Evolutionary conservation across 805 yeast species (phyloP).

Genomic region (Clavispora santaluciae): DNA sequence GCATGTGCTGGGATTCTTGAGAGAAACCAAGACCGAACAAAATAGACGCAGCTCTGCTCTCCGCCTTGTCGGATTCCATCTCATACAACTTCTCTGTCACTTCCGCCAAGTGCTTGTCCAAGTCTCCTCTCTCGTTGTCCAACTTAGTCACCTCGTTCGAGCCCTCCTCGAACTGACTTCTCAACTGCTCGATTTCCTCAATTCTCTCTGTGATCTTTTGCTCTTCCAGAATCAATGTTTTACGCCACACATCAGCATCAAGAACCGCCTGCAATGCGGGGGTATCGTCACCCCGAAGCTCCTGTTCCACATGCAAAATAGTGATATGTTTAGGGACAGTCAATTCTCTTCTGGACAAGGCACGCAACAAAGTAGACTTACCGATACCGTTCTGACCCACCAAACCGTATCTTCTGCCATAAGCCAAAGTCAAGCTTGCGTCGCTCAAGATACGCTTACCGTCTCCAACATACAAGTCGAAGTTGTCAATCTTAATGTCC

Average conservation of each 20-base stretch:
- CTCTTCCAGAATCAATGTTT: constrained; percentile 78
- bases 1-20: constrained; percentile 71
- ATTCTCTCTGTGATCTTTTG: constrained; percentile 67
- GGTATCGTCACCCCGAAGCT: constrained; percentile 88
- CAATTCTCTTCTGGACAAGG: constrained; percentile 89
- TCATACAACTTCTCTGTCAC: constrained; percentile 79
- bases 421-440: constrained; percentile 78
- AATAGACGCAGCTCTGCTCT: constrained; percentile 92
- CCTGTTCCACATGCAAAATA: constrained; percentile 96
- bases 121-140: constrained; percentile 86
- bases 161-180: constrained; percentile 64
- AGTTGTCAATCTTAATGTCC: constrained; percentile 88
- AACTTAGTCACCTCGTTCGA: constrained; percentile 70
- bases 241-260: constrained; percentile 99
- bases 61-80: constrained; percentile 97
- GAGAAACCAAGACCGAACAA: constrained; percentile 92
- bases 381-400: constrained; percentile 99
- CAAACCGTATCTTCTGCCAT: constrained; percentile 93
- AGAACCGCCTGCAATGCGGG: constrained; percentile 90
- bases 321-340: constrained; percentile 94
- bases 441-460: constrained; percentile 90
- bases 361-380: constrained; percentile 89
- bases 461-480: constrained; percentile 93
- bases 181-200: constrained; percentile 64
- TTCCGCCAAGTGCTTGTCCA: constrained; percentile 71